phyloP scores from a whole-genome alignment of 2,329 filamentous ascomycete species.

The Myriosclerotinia duriaeana region DNA sequence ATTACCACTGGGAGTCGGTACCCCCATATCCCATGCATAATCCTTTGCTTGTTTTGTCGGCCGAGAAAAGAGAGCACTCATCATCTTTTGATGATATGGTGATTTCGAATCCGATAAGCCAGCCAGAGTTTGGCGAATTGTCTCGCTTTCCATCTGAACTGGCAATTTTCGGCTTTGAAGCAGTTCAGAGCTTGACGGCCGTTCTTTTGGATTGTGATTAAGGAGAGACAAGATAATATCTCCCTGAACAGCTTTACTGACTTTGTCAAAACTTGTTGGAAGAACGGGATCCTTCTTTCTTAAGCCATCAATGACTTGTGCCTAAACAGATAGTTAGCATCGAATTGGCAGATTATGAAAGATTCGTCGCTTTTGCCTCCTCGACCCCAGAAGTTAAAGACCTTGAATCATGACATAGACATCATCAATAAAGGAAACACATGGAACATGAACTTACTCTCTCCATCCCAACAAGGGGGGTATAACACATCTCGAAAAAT shows the following conservation, averaged over 20 bases:
- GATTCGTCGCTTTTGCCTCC: not conserved
- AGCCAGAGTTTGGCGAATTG: conserved; percentile 77
- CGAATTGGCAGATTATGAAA: not conserved
- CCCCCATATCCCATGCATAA: conserved; percentile 71
- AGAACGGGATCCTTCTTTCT: conserved; percentile 66
- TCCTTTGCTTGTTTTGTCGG: conserved; percentile 78
- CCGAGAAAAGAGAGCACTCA: conserved; percentile 74
- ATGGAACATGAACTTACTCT: conserved; percentile 43
- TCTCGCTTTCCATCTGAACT: conserved; percentile 89
- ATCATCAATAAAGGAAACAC: not conserved
- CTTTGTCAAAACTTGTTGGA: conserved; percentile 69
- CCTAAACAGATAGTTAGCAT: conserved; percentile 11
- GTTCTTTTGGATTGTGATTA: conserved; percentile 76
- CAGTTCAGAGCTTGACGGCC: conserved; percentile 79
- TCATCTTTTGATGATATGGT: conserved; percentile 85
- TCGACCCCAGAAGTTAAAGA: not conserved
- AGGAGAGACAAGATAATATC: conserved; percentile 79
- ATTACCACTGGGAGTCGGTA: conserved; percentile 51
- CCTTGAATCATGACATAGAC: not conserved
- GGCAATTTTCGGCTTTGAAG: conserved; percentile 84
- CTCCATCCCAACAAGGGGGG: conserved; percentile 59
- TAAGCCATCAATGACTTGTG: conserved; percentile 64
- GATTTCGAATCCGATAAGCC: conserved; percentile 79
- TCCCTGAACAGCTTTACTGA: conserved; percentile 67
- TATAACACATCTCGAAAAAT: conserved; percentile 95